Evolutionary conservation across 352 stramenopile species (phyloP).

Genomic region (Phytophthora uliginosa): DNA sequence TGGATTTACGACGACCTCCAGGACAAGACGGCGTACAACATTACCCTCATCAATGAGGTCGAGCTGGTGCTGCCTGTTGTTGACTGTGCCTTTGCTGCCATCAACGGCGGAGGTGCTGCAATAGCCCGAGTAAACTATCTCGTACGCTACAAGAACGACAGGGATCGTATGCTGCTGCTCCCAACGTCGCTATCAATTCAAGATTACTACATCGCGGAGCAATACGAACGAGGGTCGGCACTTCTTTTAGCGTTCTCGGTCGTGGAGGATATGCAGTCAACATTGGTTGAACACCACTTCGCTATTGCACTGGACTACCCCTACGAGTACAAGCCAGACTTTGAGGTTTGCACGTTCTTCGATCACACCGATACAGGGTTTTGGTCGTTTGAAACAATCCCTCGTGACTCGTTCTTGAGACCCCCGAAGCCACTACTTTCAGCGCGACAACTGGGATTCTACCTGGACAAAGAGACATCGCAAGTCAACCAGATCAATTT

Average conservation of each 20-base stretch:
- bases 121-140: constrained; percentile 44
- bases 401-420: constrained; percentile 23
- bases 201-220: constrained; percentile 40
- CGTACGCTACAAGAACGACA: constrained; percentile 30
- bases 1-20: constrained; percentile 40
- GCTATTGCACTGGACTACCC: constrained; percentile 42
- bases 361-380: constrained; percentile 26
- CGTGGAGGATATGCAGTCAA: constrained; percentile 35
- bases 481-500: constrained; percentile 53
- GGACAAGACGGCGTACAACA: constrained; percentile 47
- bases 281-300: constrained; percentile 31
- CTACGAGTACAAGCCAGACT: constrained; percentile 41
- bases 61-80: constrained; percentile 41
- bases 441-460: constrained; percentile 49
- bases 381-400: constrained; percentile 35
- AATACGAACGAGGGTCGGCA: constrained; percentile 35
- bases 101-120: constrained; percentile 17
- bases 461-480: constrained; percentile 45
- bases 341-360: constrained; percentile 32
- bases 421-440: constrained; percentile 41
- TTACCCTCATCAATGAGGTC: constrained; percentile 37
- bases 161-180: constrained; percentile 35
- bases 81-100: constrained; percentile 21
- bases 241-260: constrained; percentile 33
- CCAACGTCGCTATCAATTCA: constrained; percentile 37